Evolutionary conservation across 306 rosid species (phyloP).

Genomic region (Bauhinia variegata): DNA sequence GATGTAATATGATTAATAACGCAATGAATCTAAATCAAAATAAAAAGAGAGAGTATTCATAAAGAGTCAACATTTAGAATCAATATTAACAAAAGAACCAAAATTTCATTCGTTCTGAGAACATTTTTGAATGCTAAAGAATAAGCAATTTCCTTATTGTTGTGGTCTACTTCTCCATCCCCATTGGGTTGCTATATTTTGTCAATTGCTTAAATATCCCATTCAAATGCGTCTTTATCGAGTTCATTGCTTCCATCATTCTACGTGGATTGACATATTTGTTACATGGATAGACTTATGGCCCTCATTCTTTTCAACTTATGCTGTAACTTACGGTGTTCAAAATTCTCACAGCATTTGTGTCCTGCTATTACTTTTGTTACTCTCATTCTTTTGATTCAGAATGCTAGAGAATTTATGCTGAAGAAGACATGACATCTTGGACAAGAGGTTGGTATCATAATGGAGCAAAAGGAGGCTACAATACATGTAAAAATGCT

Average conservation of each 20-base stretch:
- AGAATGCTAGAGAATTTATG: conserved; percentile 96
- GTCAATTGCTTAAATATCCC: conserved; percentile 97
- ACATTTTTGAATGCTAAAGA: conserved; percentile 88
- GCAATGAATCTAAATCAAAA: no score
- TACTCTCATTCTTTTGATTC: conserved; percentile 92
- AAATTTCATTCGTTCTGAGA: no score
- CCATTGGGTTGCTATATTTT: conserved; percentile 89
- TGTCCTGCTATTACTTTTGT: conserved; percentile 93
- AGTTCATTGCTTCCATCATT: conserved; percentile 94
- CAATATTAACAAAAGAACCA: no score
- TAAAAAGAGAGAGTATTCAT: no score
- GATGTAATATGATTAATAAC: no score
- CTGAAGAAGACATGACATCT: conserved; percentile 99
- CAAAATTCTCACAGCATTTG: conserved; percentile 95
- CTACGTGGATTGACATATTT: conserved; percentile 93
- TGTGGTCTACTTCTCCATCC: conserved; percentile 96
- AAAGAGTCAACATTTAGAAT: no score
- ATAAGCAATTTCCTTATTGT: conserved; percentile 97
- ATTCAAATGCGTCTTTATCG: conserved; percentile 93
- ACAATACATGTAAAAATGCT: conserved; percentile 96
- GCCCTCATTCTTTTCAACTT: conserved; percentile 94
- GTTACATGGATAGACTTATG: conserved; percentile 97
- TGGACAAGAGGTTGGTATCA: conserved; percentile 86
- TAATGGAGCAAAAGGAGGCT: conserved; percentile 84
- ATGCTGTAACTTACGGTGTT: conserved; percentile 93